Base-by-base conservation (phyloP, 192 early-diverging fungal species). In the Mortierella claussenii region DNA sequence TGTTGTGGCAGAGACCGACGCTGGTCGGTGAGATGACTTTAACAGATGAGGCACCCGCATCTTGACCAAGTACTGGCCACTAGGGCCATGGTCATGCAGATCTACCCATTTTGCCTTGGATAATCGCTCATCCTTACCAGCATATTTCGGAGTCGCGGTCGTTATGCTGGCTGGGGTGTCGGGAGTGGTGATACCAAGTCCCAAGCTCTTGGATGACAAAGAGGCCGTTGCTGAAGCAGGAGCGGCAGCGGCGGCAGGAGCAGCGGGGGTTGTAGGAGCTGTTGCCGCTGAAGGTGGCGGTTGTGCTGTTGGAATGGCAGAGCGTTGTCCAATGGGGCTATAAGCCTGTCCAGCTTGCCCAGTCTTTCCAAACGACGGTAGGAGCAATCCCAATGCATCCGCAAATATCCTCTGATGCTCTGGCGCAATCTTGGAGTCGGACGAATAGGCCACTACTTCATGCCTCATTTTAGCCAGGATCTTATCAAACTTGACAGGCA, bases 401-500 rank as follows among this genome's bases (percentile, higher is more conserved):
- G 67, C 51, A 54, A 82, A 82, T 0, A 28, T 52, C 1, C 58
- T 47, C 12, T 79, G 69, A 12, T 58, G 43, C 24, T 73, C 61
- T 1, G 61, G 63, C 3, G 31, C 31, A 11, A 69, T 68, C 24
- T 69, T 57, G 30, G 67, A 28, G 21, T 74, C 61, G 9, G 48
- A 51, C 15, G 66, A 68, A 46, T 55, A 65, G 1, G 65, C 42
- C 1, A 79, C 75, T 0, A 65, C 51, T 23, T 73, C 70, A 57
- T 78, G 65, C 23, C 63, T 52, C 60, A 68, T 73, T 32, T 76
- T 76, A 0, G 64, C 51, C 23, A 82, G 49, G 17, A 43, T 74
- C 50, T 82, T 69, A 28, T 73, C 70, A 27, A 82, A 82, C 52
- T 68, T 74, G 26, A 43, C 30, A 0, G 76, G 60, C 7, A 82